Conservation (phyloP, 768 basidiomycete genomes). For the Boletus fagicola region DNA sequence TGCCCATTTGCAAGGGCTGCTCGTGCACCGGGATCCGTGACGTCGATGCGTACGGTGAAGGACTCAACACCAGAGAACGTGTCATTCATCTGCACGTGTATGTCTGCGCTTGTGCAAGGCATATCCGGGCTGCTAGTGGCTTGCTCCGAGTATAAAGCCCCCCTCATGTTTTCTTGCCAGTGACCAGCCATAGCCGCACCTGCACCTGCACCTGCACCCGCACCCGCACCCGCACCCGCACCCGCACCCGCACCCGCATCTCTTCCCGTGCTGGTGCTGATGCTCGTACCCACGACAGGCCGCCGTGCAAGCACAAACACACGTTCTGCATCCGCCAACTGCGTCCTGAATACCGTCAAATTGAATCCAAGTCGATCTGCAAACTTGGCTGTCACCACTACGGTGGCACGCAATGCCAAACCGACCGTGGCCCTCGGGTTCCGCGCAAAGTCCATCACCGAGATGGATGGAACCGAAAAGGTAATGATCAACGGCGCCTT, state of each 20-base stretch:
- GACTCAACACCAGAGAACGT: background rate
- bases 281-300: constrained; percentile 10
- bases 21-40: constrained; percentile 20
- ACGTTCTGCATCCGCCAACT: constrained; percentile 7
- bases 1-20: constrained; percentile 7
- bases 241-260: background rate
- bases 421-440: constrained; percentile 13
- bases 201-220: background rate
- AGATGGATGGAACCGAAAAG: constrained; percentile 14
- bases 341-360: constrained; percentile 20
- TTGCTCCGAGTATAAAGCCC: background rate
- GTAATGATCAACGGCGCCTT: constrained; percentile 21
- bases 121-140: background rate
- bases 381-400: constrained; percentile 7
- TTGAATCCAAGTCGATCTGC: constrained; percentile 7
- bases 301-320: constrained; percentile 20
- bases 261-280: background rate
- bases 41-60: constrained; percentile 19
- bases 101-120: background rate
- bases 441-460: constrained; percentile 12
- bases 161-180: background rate
- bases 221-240: too few species aligned
- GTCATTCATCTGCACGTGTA: constrained; percentile 18
- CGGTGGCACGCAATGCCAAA: constrained; percentile 16
- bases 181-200: background rate